phyloP scores from a whole-genome alignment of 164 flowering plant genomes.

The Aristolochia contorta region DNA sequence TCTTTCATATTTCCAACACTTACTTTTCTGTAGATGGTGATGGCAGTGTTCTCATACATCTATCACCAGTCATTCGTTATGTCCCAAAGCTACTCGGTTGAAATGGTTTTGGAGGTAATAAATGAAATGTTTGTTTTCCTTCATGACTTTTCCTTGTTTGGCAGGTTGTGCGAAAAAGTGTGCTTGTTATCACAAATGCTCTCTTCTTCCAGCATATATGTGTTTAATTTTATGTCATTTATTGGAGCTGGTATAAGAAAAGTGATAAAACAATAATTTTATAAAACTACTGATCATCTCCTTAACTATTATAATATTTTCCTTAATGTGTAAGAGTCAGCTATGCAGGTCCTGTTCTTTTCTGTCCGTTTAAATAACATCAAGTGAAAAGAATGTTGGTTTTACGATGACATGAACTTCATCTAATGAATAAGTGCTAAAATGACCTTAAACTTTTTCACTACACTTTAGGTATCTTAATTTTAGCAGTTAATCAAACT shows the following conservation, averaged over 20 bases:
- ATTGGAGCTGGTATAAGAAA: too few species aligned
- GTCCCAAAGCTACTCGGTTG: slow-evolving; percentile 53
- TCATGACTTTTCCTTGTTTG: neutral
- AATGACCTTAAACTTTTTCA: neutral
- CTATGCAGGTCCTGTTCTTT: too few species aligned
- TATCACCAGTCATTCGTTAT: slow-evolving; percentile 84
- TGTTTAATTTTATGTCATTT: too few species aligned
- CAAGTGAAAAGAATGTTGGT: too few species aligned
- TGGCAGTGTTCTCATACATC: slow-evolving; percentile 95
- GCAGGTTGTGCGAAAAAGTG: neutral
- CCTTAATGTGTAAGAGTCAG: too few species aligned
- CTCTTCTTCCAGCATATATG: neutral
- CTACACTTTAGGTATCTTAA: neutral
- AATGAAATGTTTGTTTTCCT: neutral
- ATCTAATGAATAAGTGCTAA: too few species aligned
- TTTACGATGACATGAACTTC: too few species aligned
- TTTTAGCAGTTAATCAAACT: neutral
- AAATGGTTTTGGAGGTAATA: slow-evolving; percentile 68
- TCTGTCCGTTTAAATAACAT: too few species aligned
- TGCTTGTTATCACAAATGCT: neutral
- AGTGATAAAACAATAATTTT: too few species aligned
- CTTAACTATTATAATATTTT: too few species aligned
- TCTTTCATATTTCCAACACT: neutral
- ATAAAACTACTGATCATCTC: too few species aligned
- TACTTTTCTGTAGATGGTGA: slow-evolving; percentile 67